Evolutionary conservation across 106 monocot species (phyloP).

Genomic region (Apostasia ramifera): DNA sequence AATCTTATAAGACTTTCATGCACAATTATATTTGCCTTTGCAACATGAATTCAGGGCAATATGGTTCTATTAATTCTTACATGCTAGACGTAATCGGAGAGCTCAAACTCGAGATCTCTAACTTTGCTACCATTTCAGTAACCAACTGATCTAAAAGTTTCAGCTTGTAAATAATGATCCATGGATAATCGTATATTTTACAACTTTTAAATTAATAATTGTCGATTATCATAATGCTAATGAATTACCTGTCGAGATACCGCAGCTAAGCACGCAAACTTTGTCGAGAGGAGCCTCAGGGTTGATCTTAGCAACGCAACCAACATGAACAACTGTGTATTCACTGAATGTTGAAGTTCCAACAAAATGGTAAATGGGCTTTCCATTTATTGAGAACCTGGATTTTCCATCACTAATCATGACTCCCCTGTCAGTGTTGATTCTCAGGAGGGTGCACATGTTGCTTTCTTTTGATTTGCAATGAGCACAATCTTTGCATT

Average conservation of each 20-base stretch:
- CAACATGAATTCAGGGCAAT: too few relatives aligned
- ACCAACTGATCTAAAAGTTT: too few relatives aligned
- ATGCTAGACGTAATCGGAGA: too few relatives aligned
- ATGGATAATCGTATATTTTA: too few relatives aligned
- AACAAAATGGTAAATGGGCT: conserved; percentile 60
- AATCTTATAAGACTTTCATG: too few relatives aligned
- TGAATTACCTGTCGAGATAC: conserved; percentile 51
- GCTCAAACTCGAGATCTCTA: too few relatives aligned
- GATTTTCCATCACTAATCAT: conserved; percentile 54
- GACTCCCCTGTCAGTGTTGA: conserved; percentile 49
- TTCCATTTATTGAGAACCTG: conserved; percentile 58
- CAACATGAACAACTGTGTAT: conserved; percentile 59
- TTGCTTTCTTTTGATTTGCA: conserved; percentile 67
- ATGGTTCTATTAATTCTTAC: too few relatives aligned
- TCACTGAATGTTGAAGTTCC: conserved; percentile 72
- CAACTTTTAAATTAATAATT: not conserved
- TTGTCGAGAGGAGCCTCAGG: conserved; percentile 67
- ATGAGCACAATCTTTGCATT: conserved; percentile 56
- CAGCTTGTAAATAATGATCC: too few relatives aligned
- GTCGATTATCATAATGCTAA: not conserved
- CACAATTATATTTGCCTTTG: too few relatives aligned
- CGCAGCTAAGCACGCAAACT: conserved; percentile 70
- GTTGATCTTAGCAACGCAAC: conserved; percentile 58
- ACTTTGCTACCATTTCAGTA: too few relatives aligned
- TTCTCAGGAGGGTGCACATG: conserved; percentile 54